Evolutionary conservation across 2,329 filamentous ascomycete genomes (phyloP), one percentile per base, ranked within the genome.

Genomic region (Colletotrichum sidae): DNA sequence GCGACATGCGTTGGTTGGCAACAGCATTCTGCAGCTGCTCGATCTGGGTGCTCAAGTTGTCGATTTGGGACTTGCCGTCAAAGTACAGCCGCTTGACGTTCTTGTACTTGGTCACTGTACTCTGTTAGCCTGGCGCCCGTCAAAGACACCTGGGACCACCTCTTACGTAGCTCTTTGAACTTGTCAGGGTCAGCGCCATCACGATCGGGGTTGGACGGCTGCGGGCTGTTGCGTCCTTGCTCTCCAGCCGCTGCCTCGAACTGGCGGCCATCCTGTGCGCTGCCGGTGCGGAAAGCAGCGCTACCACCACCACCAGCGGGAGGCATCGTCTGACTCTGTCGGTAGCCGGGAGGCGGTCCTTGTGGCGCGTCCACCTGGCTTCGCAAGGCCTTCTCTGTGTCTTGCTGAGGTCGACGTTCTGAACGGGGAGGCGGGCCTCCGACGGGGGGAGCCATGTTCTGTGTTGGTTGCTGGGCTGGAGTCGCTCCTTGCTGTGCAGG

Each of bases 81-180:
- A 98, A 98, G 76, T 97, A 99, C 72, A 97, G 92, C 60, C 94
- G 90, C 82, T 99, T 99, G 63, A 99, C 95, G 75, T 97, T 97
- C 77, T 96, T 96, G 77, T 99, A 99, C 81, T 99, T 99, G 70
- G 88, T 89, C 74, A 96, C 94, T 97, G 50, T 37, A 37, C 42
- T 12, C 25, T 42, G 72, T 72, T 79, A 80, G 71, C 81, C 79
- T 74, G 65, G 4, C 50, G 33, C 44, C 39, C 38, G 8, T 34
- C 25, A 25, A 42, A 33, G 17, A 47, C 25, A 45, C 9, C n/a
- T 9, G 45, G 13, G 15, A 17, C 10, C 38, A 45, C 77, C 4
- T 25, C 82, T 68, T 81, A 88, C 86, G 75, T 50, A 89, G 74
- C 58, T 88, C 86, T 68, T 88, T 88, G 66, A 86, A 83, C 73